Conservation (phyloP, 2,329 filamentous ascomycete genomes). For the Colletotrichum liaoningense region DNA sequence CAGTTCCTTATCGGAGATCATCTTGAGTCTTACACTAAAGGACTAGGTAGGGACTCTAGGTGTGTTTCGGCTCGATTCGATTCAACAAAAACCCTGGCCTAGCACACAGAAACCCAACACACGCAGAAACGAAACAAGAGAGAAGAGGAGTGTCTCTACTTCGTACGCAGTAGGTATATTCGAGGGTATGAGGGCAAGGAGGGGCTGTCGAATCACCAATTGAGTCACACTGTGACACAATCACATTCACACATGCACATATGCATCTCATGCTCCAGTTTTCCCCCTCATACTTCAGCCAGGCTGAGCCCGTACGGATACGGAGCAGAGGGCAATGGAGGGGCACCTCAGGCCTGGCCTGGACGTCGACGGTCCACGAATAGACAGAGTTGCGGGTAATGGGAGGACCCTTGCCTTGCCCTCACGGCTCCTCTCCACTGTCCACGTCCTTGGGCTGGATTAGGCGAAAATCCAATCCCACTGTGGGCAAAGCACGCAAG, state of each 20-base stretch:
- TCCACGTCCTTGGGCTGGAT: background rate
- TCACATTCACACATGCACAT: too few relatives aligned
- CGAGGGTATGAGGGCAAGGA: background rate
- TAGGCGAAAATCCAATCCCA: constrained; percentile 22
- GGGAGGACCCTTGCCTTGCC: background rate
- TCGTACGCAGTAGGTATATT: too few relatives aligned
- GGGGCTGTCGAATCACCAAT: background rate
- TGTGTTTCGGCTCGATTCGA: background rate
- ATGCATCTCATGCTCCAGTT: background rate
- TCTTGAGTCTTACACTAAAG: background rate
- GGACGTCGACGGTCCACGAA: background rate
- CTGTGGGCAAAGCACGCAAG: background rate
- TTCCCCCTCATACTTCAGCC: background rate
- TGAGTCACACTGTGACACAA: background rate
- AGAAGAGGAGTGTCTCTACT: background rate
- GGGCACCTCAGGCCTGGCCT: background rate
- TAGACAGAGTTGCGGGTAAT: background rate
- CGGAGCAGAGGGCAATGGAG: background rate
- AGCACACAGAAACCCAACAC: background rate
- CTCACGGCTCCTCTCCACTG: background rate
- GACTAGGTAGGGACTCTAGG: background rate
- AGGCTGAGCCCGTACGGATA: background rate
- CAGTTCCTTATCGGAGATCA: background rate
- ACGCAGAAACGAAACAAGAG: background rate
- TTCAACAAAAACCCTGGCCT: background rate